Evolutionary conservation across 140 eudicot genomes (phyloP), one percentile per base, ranked within the genome.

Genomic region (Senecio squalidus): DNA sequence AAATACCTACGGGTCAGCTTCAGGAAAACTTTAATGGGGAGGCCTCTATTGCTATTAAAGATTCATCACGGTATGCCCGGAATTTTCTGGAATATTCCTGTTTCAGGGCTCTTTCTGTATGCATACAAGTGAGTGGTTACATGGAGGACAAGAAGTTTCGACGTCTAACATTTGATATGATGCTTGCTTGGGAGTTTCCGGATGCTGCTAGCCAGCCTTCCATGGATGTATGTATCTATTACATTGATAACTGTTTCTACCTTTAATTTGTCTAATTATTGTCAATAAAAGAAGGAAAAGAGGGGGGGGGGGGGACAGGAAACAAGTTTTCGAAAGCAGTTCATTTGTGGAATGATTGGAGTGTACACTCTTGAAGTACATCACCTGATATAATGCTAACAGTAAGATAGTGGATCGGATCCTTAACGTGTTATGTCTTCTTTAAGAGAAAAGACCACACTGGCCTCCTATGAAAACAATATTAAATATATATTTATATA

Each of bases 131-230:
- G 29, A 48, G 67, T 54, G 96, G 94, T 60, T 84, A 86, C 54
- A 76, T 86, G 82, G 94, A 82, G 25, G 96, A 87, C 78, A 77
- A 63, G 62, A 79, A 62, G 67, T 91, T 87, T 68, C 80, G 98
- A 7, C 74, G 92, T 60, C 74, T 91, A 31, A 84, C 89, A 60
- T 91, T 78, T 72, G 95, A 86, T 59, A 84, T 84, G 94, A 91
- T 91, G 96, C 72, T 87, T 79, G 92, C 91, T 56, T 91, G 96
- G 98, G 98, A 86, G 71, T 71, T 76, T 62, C 82, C 94, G 27
- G 84, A 84, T 64, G 84, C 74, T 76, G 66, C 82, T 23, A 81
- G 87, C 69, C 80, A 83, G 75, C 82, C 88, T 14, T 43, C 73
- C 38, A 38, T 50, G 16, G 73, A 74, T 56, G 98, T 86, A 81